phyloP scores from a whole-genome alignment of 2,329 filamentous ascomycete genomes.

The Ceratocystis ficicola region DNA sequence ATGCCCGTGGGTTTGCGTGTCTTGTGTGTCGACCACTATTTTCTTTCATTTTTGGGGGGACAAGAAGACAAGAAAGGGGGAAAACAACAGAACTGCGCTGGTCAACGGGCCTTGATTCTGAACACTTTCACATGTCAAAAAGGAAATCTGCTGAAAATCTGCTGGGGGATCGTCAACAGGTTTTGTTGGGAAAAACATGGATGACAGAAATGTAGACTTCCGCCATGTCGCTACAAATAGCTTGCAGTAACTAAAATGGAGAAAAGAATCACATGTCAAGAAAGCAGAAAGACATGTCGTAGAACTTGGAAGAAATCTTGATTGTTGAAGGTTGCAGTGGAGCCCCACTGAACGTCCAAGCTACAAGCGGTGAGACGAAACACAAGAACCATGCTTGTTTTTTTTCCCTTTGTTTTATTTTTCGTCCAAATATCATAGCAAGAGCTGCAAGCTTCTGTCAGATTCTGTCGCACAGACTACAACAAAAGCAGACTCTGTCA shows the following conservation, averaged over 20 bases:
- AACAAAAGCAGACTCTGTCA: not conserved
- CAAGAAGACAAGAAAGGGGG: not conserved
- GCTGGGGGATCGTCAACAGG: constrained; percentile 5
- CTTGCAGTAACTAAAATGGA: constrained; percentile 1
- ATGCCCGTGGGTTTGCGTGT: not conserved
- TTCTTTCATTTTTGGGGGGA: not conserved
- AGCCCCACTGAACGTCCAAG: not conserved
- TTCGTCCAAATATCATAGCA: too few species aligned
- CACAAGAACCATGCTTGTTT: not conserved
- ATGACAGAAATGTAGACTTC: not conserved
- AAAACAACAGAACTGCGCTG: not conserved
- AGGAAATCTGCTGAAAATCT: not conserved
- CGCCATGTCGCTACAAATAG: not conserved
- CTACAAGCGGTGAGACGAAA: not conserved
- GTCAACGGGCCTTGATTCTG: not conserved
- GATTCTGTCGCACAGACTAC: not conserved
- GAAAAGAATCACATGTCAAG: constrained; percentile 5
- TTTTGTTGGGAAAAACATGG: constrained; percentile 7
- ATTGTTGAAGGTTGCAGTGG: not conserved
- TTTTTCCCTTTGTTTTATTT: not conserved
- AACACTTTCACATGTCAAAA: not conserved
- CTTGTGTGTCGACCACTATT: not conserved
- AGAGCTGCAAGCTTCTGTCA: not conserved
- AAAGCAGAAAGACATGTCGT: not conserved
- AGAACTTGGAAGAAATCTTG: too few species aligned